Evolutionary conservation across 2,329 filamentous ascomycete species (phyloP), one percentile per base, ranked within the genome.

Genomic region (Ophiostoma ips): DNA sequence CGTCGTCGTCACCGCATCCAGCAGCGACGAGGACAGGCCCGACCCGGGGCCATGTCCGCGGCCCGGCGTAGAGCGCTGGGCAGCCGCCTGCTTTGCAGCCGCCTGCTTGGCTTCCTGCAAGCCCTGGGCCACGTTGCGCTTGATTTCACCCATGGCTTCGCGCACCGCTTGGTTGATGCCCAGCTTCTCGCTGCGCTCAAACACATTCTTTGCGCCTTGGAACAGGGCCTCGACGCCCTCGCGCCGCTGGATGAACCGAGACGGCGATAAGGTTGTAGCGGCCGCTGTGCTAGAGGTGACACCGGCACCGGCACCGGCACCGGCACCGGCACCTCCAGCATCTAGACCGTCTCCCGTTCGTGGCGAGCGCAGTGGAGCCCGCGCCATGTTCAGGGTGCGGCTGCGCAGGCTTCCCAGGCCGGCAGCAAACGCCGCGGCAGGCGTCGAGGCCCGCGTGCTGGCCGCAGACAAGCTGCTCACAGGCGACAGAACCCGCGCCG

Each of bases 111-210:
- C 68, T 51, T 77, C 75, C 55, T 85, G 81, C 31, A 83, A 70
- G 30, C 74, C 75, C 58, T 83, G 78, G 58, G 83, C 76, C 56
- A 89, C 77, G 56, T 87, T 88, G 58, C 84, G 83, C 53, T 77
- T 77, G 46, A 90, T 83, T 64, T 94, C 87, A 9, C 81, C 82
- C 60, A 92, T 76, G 16, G 86, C 85, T 57, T 86, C 84, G n/a
- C 86, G 76, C 7, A 92, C 79, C 0, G 82, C 84, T 62, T 84
- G 83, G 60, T 87, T 88, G 50, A 92, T 83, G 7, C 84, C 84
- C 54, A 88, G 78, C 59, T 79, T 83, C 63, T 89, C 84, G 48
- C 85, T 76, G 31, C 78, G 74, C 58, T 86, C 80, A 33, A 87
- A 69, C 15, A 90, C 79, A 48, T 79, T 81, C 60, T 83, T 85